These are phyloP conservation scores for Epichloe bromicola DNA, from an alignment of 2,329 filamentous ascomycete species.

Conservation along the genomic window DNA sequence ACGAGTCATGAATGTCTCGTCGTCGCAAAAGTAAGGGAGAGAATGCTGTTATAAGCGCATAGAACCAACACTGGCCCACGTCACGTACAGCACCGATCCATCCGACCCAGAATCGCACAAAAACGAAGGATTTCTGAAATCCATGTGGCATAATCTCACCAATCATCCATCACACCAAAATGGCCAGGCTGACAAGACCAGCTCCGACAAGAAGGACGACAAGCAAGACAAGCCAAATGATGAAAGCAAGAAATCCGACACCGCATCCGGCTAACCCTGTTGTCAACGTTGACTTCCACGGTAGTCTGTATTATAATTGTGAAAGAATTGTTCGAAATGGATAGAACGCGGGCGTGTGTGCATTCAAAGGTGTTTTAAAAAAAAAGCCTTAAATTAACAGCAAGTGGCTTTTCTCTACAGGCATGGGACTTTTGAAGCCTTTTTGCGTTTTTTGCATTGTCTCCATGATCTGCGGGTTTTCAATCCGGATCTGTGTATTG, in stretches of 20 bases:
- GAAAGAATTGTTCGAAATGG: conserved; percentile 4
- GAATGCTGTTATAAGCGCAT: neutral
- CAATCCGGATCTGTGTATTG: conserved; percentile 14
- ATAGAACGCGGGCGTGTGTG: conserved; percentile 11
- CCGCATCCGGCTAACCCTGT: conserved; percentile 17
- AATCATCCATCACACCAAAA: conserved; percentile 50
- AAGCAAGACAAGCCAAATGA: conserved; percentile 14
- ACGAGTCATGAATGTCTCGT: conserved; percentile 71
- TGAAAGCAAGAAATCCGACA: conserved; percentile 22
- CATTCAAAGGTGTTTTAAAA: conserved; percentile 25
- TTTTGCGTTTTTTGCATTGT: neutral
- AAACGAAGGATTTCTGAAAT: conserved; percentile 84
- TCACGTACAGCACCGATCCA: conserved; percentile 5
- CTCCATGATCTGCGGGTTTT: neutral
- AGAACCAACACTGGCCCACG: neutral
- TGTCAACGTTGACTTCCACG: conserved; percentile 12
- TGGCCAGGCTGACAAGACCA: conserved; percentile 12
- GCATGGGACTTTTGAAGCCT: conserved; percentile 2
- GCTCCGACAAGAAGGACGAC: conserved; percentile 7
- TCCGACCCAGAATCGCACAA: conserved; percentile 43
- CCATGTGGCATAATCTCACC: conserved; percentile 85
- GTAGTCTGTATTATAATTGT: conserved; percentile 11
- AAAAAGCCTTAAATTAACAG: conserved; percentile 12
- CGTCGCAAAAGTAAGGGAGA: conserved; percentile 8
- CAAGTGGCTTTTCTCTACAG: conserved; percentile 8